phyloP scores from a whole-genome alignment of 805 yeast species.

The Lipomyces spencermartinsiae region DNA sequence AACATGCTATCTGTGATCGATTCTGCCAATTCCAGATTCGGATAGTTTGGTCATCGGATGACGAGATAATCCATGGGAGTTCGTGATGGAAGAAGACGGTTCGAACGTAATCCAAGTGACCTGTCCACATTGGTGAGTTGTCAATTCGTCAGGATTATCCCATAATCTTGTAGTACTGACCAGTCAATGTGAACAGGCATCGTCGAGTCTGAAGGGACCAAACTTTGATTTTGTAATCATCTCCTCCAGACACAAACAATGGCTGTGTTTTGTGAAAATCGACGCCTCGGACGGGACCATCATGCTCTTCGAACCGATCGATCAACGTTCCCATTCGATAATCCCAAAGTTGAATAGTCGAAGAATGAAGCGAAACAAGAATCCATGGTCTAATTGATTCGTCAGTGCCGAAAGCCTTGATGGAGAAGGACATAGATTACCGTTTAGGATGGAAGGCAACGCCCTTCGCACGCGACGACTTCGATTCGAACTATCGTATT shows the following conservation, averaged over 20 bases:
- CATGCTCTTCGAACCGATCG: conserved; percentile 97
- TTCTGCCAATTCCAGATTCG: conserved; percentile 99
- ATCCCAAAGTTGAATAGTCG: conserved; percentile 99
- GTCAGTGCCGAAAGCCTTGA: not conserved
- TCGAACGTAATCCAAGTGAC: conserved; percentile 95
- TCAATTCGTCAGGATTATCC: not conserved
- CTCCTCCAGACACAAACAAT: conserved; percentile 95
- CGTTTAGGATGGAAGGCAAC: conserved; percentile 94
- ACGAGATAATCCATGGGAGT: conserved; percentile 95
- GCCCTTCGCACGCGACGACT: conserved; percentile 96
- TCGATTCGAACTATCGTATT: conserved; percentile 80
- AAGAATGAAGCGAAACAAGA: conserved; percentile 89
- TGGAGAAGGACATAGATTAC: conserved; percentile 42
- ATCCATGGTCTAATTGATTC: conserved; percentile 80
- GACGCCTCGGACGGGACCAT: conserved; percentile 95
- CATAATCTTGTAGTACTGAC: conserved; percentile 17
- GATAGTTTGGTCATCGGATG: conserved; percentile 97
- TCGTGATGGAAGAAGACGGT: conserved; percentile 94
- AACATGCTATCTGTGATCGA: conserved; percentile 93
- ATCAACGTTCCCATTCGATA: conserved; percentile 98
- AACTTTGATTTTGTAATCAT: conserved; percentile 91
- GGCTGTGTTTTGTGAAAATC: conserved; percentile 99
- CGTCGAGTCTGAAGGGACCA: conserved; percentile 94
- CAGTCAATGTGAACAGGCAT: conserved; percentile 82
- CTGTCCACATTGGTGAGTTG: conserved; percentile 46